Percentiles rank a stretch among this genome's conserved stretches.
Evolutionary conservation across 1,139 yeast genomes (phyloP).

Genomic region (Scheffersomyces segobiensis): DNA sequence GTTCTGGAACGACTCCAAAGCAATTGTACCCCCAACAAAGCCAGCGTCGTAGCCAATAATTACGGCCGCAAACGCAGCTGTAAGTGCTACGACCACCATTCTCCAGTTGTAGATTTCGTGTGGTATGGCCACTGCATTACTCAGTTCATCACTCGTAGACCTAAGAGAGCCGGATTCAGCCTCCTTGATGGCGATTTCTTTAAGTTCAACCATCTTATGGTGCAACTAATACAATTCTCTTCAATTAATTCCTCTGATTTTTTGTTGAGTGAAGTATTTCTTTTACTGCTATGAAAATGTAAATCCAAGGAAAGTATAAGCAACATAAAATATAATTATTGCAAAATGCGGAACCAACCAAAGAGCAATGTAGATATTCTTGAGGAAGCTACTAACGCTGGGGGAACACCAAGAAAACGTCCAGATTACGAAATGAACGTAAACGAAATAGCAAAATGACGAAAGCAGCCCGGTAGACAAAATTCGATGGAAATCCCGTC

Average conservation of each 20-base stretch:
- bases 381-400: not conserved
- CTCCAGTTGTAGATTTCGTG: slow-evolving; percentile 25
- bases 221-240: slow-evolving; percentile 1
- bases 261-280: not conserved
- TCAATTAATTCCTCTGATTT: not conserved
- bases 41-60: slow-evolving; percentile 39
- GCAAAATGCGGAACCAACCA: not conserved
- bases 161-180: slow-evolving; percentile 8
- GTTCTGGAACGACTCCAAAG: slow-evolving; percentile 23
- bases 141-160: not conserved
- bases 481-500: not conserved
- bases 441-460: not conserved
- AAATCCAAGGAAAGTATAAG: not conserved
- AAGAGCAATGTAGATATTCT: not conserved
- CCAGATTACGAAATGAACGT: not conserved
- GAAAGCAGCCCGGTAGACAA: not conserved
- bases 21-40: slow-evolving; percentile 34
- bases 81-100: slow-evolving; percentile 30
- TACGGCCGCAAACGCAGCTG: slow-evolving; percentile 32
- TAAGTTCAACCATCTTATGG: slow-evolving; percentile 4
- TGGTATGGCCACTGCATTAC: slow-evolving; percentile 17
- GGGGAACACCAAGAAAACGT: not conserved
- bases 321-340: too few species aligned
- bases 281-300: not conserved
- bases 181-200: slow-evolving; percentile 3